phyloP scores from a whole-genome alignment of 176 grass and related monocot species.

The Guadua angustifolia region DNA sequence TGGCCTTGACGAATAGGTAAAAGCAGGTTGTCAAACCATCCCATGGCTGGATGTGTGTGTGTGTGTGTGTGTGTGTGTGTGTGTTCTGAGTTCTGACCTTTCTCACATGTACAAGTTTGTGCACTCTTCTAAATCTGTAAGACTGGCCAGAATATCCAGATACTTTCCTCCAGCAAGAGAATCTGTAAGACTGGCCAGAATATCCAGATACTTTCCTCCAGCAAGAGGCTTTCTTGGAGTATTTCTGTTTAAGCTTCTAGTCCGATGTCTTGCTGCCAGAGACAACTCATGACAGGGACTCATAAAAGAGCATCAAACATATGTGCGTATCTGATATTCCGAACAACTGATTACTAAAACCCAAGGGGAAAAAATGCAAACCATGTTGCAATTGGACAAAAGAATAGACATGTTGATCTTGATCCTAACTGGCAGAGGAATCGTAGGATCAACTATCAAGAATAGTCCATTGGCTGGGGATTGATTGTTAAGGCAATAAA shows the following conservation, averaged over 20 bases:
- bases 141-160: neutral
- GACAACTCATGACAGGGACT: neutral
- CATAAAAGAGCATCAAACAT: neutral
- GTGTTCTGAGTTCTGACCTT: neutral
- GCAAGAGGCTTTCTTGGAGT: neutral
- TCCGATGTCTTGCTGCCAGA: neutral
- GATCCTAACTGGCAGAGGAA: neutral
- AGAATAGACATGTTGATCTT: neutral
- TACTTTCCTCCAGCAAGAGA: neutral
- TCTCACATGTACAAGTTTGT: neutral
- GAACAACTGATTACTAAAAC: constrained; percentile 10
- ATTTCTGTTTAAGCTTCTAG: neutral
- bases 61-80: no score
- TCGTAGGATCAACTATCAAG: neutral
- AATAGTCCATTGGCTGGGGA: neutral
- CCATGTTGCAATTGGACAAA: neutral
- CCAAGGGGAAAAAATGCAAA: neutral
- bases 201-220: neutral
- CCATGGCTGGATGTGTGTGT: no score
- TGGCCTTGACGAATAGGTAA: neutral
- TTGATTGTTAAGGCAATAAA: constrained; percentile 6
- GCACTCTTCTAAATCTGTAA: neutral
- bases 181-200: neutral
- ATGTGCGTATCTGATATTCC: neutral
- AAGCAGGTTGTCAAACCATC: neutral